Evolutionary conservation across 163 green algal genomes (phyloP).

Genomic region (Trebouxia gelatinosa): DNA sequence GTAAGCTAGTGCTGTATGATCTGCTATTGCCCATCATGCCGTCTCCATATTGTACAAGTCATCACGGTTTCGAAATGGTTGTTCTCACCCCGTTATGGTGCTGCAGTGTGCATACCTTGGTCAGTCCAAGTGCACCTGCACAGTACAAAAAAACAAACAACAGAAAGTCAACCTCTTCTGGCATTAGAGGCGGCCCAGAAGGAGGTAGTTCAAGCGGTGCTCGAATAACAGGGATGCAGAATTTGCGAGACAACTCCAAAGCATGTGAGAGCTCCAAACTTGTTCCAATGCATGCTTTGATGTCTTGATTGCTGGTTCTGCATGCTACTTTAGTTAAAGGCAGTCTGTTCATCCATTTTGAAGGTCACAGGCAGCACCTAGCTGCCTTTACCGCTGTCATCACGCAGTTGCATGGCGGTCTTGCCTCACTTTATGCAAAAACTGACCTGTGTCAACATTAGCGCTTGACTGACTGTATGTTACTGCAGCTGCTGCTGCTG

Average conservation of each 20-base stretch:
- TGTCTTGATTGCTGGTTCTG: neutral
- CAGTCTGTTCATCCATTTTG: neutral
- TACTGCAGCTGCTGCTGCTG: conserved; percentile 40
- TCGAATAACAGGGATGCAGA: conserved; percentile 43
- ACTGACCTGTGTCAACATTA: neutral
- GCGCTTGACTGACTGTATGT: neutral
- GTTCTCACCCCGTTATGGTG: neutral
- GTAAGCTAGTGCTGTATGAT: conserved; percentile 21
- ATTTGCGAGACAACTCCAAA: conserved; percentile 36
- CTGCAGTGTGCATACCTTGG: conserved; percentile 42
- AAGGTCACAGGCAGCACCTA: neutral
- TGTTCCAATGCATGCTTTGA: neutral
- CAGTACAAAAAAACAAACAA: conserved; percentile 29
- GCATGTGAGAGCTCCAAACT: conserved; percentile 7
- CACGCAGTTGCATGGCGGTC: neutral
- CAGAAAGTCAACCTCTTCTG: conserved; percentile 1
- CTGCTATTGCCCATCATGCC: neutral
- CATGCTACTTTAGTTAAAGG: neutral
- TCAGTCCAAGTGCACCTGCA: conserved; percentile 33
- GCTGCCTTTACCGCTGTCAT: neutral
- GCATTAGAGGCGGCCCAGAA: conserved; percentile 7
- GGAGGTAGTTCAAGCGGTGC: conserved; percentile 27
- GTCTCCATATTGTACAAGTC: neutral
- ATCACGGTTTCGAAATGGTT: neutral
- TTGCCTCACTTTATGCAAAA: neutral